Evolutionary conservation across 768 basidiomycete species (phyloP), one percentile per base, ranked within the genome.

Genomic region (Hericium coralloides): DNA sequence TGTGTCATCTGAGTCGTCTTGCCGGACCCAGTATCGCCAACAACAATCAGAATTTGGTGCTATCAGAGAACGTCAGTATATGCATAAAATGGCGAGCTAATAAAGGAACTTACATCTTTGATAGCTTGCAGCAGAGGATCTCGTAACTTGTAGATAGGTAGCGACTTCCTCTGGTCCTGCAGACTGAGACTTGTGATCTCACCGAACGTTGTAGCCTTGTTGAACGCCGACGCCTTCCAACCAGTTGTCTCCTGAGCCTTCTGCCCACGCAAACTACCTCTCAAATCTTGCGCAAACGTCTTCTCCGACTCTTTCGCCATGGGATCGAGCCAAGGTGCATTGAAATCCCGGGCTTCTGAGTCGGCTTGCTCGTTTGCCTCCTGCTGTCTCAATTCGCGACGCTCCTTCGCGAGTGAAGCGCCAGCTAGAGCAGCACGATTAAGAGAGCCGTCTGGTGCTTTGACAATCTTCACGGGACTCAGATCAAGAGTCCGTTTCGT

Each of bases 1-100:
- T 98, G 97, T 0, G 90, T 89, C 94, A 99, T 98, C 68, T 99
- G 97, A 0, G 97, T 99, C 7, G 97, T 98, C 70, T 99, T 99
- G 12, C 97, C 97, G 8, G 95, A 98, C 25, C 97, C 97, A 48
- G 97, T 99, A 67, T 99, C 97, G 48, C 97, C 97, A 55, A 99
- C 90, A 38, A 99, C 97, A 62, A 99, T 94, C 55, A 99, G 86
- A 23, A 98, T 87, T 81, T 94, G 95, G 73, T 99, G 91, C 87
- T 94, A 64, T 55, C 52, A 65, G 51, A 17, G 41, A 31, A 22
- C 59, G 55, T 74, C 31, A 70, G 59, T 17, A 52, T 43, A 25
- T 55, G 26, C 6, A 41, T 38, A 45, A 17, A 15, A n/a, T 49
- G 31, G 45, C 6, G 25, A 0, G 31, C 22, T 23, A 59, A 10